These are phyloP conservation scores for Rugosomyces carneus DNA, from an alignment of 1,284 basidiomycete genomes.

Conservation along the genomic window DNA sequence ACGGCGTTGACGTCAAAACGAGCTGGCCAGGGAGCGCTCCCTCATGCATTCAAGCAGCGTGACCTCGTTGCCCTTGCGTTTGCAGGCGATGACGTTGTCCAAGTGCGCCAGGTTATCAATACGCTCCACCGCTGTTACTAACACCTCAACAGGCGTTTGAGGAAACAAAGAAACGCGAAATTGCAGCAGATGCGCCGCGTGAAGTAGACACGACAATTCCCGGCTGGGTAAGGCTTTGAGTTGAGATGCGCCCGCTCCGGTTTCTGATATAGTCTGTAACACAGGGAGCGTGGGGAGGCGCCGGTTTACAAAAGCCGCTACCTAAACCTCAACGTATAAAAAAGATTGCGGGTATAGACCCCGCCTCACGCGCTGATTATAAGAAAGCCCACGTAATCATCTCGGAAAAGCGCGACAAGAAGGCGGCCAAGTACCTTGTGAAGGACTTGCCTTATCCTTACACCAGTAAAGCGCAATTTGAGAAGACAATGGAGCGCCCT, in stretches of 20 bases:
- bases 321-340: slow-evolving; percentile 66
- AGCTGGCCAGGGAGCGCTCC: slow-evolving; percentile 40
- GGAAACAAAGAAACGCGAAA: slow-evolving; percentile 73
- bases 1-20: slow-evolving; percentile 36
- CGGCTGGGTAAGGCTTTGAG: slow-evolving; percentile 72
- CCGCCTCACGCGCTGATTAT: slow-evolving; percentile 76
- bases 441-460: slow-evolving; percentile 93
- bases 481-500: slow-evolving; percentile 74
- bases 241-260: not conserved
- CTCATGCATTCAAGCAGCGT: slow-evolving; percentile 74
- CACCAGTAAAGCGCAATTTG: slow-evolving; percentile 86
- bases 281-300: slow-evolving; percentile 91
- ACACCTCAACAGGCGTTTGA: slow-evolving; percentile 65
- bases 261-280: slow-evolving; percentile 3
- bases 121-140: not conserved
- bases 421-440: slow-evolving; percentile 82
- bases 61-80: slow-evolving; percentile 93
- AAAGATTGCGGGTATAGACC: slow-evolving; percentile 76
- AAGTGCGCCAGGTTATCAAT: slow-evolving; percentile 43
- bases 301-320: slow-evolving; percentile 53
- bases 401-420: slow-evolving; percentile 91
- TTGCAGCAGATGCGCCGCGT: slow-evolving; percentile 79
- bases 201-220: slow-evolving; percentile 88
- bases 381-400: slow-evolving; percentile 87
- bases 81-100: slow-evolving; percentile 92